Base-by-base conservation (phyloP, 257 asterid species). In the Avicennia marina region DNA sequence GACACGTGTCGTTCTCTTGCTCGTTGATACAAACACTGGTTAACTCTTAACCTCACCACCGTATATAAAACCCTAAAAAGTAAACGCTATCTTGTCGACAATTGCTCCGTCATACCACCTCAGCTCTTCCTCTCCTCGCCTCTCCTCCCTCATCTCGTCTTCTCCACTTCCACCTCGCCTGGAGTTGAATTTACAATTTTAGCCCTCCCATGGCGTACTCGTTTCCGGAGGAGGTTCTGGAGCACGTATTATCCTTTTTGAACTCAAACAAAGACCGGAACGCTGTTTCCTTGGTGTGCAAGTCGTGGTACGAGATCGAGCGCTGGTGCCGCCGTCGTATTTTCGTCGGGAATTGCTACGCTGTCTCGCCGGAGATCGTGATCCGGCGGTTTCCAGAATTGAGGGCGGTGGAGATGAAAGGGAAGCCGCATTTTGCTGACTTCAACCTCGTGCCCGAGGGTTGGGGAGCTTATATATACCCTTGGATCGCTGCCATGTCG, bases 401-500 rank as follows among this genome's bases (percentile, higher is more conserved):
- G 41, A 77, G 85, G 72, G 75, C 89, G 56, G 27, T 90, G 58
- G 94, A 82, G 81, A 63, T 90, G 58, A 90, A 90, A 64, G 96
- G 95, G 22, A 87, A 90, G 79, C 98, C 98, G 43, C 98, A 86
- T 82, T 90, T 86, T 50, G 98, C 96, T 0, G 96, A 87, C 69
- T 87, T 90, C 56, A 86, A 78, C 76, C 77, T 90, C 45, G 95
- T 90, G 19, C 98, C 98, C 20, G 95, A 84, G 18, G 96, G 93
- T 0, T 90, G 97, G 97, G 97, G 97, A 16, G 98, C 78, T 0
- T 77, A 69, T 49, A 74, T 84, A 4, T 32, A 67, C 47, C 98
- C 96, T 0, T 90, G 98, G 98, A 49, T 87, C 55, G 63, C 48
- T 36, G 78, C 89, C 25, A 87, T 90, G 94, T 58, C 87, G 12